A percentile compares a stretch with the other conserved stretches of the same genome.
Conservation (phyloP, 257 asterid genomes). For the Solanum gandarillasii region DNA sequence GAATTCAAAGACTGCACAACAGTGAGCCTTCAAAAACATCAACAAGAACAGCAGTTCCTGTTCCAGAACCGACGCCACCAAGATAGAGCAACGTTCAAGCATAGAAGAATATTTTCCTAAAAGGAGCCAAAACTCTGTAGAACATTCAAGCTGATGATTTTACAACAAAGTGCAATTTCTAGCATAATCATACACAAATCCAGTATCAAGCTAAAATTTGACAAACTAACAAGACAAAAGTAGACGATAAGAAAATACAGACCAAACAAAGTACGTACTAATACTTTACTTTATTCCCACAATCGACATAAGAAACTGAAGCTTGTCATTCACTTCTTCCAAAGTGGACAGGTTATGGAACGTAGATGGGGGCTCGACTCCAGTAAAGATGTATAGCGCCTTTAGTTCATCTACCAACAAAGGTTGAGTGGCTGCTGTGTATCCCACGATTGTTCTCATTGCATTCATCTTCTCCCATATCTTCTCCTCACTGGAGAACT, state of each 20-base stretch:
- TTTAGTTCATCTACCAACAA: constrained; percentile 44
- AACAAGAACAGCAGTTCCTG: not conserved
- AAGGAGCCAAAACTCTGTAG: not conserved
- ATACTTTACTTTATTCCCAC: constrained; percentile 43
- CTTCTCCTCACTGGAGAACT: constrained; percentile 17
- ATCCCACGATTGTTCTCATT: constrained; percentile 50
- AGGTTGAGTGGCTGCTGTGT: constrained; percentile 23
- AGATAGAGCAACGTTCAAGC: not conserved
- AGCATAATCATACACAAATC: not conserved
- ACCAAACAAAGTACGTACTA: not conserved
- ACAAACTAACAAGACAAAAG: not conserved
- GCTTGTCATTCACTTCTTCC: constrained; percentile 29
- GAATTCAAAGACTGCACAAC: not conserved
- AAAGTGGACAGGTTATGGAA: constrained; percentile 3
- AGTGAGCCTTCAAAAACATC: not conserved
- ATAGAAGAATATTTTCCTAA: not conserved
- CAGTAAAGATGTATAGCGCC: constrained; percentile 56
- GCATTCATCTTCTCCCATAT: constrained; percentile 64
- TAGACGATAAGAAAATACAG: not conserved
- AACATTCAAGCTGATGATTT: not conserved
- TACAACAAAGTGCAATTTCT: not conserved
- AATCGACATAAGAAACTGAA: constrained; percentile 62
- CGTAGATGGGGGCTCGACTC: constrained; percentile 57
- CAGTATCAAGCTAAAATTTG: not conserved
- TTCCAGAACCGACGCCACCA: not conserved